phyloP scores from a whole-genome alignment of 129 eudicot genomes.

The Calendula officinalis region DNA sequence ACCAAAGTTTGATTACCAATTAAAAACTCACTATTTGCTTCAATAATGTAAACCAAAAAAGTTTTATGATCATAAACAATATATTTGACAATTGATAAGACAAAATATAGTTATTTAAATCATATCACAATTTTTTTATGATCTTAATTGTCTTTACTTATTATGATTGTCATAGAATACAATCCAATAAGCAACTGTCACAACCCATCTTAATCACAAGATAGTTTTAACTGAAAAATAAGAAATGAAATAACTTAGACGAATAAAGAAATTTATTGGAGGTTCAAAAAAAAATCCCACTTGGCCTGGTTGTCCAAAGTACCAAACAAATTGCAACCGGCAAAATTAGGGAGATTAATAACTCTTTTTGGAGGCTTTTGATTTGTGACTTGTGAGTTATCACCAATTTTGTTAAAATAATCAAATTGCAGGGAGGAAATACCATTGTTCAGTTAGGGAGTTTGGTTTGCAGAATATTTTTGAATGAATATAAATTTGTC shows the following conservation, averaged over 20 bases:
- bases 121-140: background rate
- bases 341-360: background rate
- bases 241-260: background rate
- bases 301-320: constrained; percentile 19
- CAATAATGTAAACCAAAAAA: background rate
- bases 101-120: background rate
- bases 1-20: background rate
- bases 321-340: constrained; percentile 16
- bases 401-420: too few species aligned
- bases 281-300: background rate
- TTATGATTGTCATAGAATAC: constrained; percentile 1
- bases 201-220: background rate
- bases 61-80: background rate
- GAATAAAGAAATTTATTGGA: constrained; percentile 8
- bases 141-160: constrained; percentile 6
- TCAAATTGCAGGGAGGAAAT: too few species aligned
- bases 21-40: background rate
- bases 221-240: background rate
- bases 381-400: too few species aligned
- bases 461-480: too few species aligned
- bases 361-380: too few species aligned
- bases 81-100: background rate
- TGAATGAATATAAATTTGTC: too few species aligned
- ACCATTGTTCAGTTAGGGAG: too few species aligned
- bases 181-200: constrained; percentile 5